Base-by-base conservation (phyloP, 1,284 basidiomycete genomes). In the Leccinum subrobustum region DNA sequence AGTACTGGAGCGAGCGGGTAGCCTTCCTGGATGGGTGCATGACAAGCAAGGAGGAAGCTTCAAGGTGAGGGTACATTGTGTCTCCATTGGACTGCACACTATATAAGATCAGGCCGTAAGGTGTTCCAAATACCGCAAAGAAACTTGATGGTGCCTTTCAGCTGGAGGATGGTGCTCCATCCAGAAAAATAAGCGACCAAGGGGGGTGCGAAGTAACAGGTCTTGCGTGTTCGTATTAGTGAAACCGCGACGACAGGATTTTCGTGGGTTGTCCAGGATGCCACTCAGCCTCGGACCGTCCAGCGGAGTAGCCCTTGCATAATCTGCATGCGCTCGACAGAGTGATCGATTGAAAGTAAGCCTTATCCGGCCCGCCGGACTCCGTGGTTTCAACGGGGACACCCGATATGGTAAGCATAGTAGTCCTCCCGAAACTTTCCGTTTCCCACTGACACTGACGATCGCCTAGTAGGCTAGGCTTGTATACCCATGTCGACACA, bases 401-500 rank as follows among this genome's bases (percentile, higher is more conserved):
- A 60, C 67, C 68, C 54, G 59, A 69, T 70, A 63, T 67, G 57
- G 70, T 59, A 72, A 55, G 56, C 12, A 58, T 69, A 67, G 67
- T 69, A 54, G 55, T 68, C 52, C 53, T 31, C 42, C 52, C 44
- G 37, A 14, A 31, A 23, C 7, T 39, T 31, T 37, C 48, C 51
- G 27, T 23, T 59, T 57, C 60, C 44, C 59, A 54, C 20, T 33
- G 52, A 58, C 31, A 23, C 16, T 47, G 35, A 42, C 37, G 1
- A 8, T 16, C 23, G 39, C 60, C 63, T 31, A 31, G 11, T 33
- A 33, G 33, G 12, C 57, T 59, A 60, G 62, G 55, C 52, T 12
- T 37, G 8, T 56, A 69, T 70, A 70, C 60, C 57, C 31, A 80
- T 81, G 78, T 73, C 73, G 55, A 60, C 61, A 54, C 77, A 76